Base-by-base conservation (phyloP, 495 filamentous ascomycete species). In the Aspergillus mulundensis region DNA sequence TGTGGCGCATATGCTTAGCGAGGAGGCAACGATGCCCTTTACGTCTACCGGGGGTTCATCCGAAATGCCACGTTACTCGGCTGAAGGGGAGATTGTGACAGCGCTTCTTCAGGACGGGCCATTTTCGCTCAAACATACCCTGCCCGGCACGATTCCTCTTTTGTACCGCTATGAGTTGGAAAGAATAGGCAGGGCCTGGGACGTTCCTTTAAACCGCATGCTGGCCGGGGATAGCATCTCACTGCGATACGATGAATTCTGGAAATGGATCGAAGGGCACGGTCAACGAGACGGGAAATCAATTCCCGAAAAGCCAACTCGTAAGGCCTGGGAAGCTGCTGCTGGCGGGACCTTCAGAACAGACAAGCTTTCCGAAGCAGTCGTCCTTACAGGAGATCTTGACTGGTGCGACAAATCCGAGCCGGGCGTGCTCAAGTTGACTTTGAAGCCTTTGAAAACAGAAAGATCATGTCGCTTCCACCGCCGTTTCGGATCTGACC, bases 381-480 rank as follows among this genome's bases (percentile, higher is more conserved):
- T 80, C 0, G 66, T 72, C 5, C 51, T 81, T 3, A 74, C 68
- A 0, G 77, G 78, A 6, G 66, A 69, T 7, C 52, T 81, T 36
- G 69, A 70, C 6, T 76, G 75, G 65, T 69, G 71, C 47, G 57
- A 60, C 7, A 57, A 70, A 36, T 53, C 57, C 7, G 68, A 74
- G 50, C 59, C 60, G 15, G 73, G 71, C 3, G 63, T 79, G 5
- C 66, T 78, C n/a, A 70, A 73, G 36, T 49, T 80, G 23, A 69
- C 43, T 5, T 58, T 79, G 36, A 72, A 72, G 18, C 70, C 78
- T 3, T 57, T 80, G 15, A 77, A 72, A 47, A 50, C 68, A 4
- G 77, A 80, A 18, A 32, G 63, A 25, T 73, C 74, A 20, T 77
- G 77, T 63, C 74, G 77, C 5, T 74, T 81, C 20, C 70, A 73